Base-by-base conservation (phyloP, 371 early-diverging fungal species). In the Choanephora cucurbitarum region DNA sequence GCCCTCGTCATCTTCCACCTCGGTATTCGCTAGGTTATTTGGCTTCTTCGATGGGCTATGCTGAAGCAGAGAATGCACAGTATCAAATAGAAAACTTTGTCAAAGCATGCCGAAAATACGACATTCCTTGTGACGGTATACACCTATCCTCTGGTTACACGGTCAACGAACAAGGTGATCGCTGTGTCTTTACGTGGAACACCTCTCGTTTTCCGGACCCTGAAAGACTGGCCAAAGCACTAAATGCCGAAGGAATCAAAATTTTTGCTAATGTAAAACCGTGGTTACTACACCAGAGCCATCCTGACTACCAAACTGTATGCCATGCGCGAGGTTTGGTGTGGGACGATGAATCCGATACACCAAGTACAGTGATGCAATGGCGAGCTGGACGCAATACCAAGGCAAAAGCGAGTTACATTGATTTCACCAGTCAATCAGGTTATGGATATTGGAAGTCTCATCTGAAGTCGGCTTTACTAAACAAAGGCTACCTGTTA, bases 151-250 rank as follows among this genome's bases (percentile, higher is more conserved):
- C 84, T 46, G 87, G 85, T 31, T 86, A 86, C 55, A 81, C 85
- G 6, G 72, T 75, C 8, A 56, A 56, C 34, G 57, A 54, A 3
- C 55, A 60, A 3, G 80, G 79, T 0, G 78, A 79, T 24, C 72
- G 87, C 11, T 82, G 83, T 58, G 84, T 86, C 0, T 86, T 86
- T 60, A 84, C 83, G 5, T 86, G 87, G 87, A 83, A 84, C 55
- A 49, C 43, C 18, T 43, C 56, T 10, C 58, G 79, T 8, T 82
- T 84, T 46, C 84, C 83, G 3, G 67, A 81, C 40, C 81, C 82
- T 9, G 60, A 58, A 34, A 58, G 63, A 22, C 51, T 85, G 45
- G 70, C 78, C 11, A 39, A 54, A 11, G 50, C 56, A 8, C 54
- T 78, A 8, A 57, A 65, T 9, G 57, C 56, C 1, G 49, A 49